phyloP scores from a whole-genome alignment of 2,329 filamentous ascomycete species.

The Cucurbitaria berberidis region DNA sequence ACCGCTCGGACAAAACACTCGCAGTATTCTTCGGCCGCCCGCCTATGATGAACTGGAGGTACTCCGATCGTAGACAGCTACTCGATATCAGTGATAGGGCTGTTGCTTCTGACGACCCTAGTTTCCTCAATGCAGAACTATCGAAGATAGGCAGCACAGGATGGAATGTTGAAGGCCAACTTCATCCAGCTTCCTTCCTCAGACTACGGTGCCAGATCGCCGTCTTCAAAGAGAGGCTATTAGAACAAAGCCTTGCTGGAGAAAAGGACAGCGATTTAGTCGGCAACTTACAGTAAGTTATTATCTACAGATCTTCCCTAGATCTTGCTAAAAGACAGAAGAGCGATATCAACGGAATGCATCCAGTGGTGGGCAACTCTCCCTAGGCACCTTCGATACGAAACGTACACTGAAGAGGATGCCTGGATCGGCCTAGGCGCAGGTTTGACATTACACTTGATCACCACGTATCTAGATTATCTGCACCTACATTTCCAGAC shows the following conservation, averaged over 20 bases:
- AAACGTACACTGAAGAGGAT: constrained; percentile 41
- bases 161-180: constrained; percentile 40
- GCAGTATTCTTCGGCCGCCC: constrained; percentile 46
- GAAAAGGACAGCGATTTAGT: constrained; percentile 37
- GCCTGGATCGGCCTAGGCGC: constrained; percentile 38
- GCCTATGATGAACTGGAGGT: constrained; percentile 43
- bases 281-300: constrained; percentile 38
- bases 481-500: constrained; percentile 44
- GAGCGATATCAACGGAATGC: constrained; percentile 36
- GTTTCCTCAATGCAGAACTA: constrained; percentile 31
- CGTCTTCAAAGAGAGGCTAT: constrained; percentile 39
- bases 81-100: constrained; percentile 42
- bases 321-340: constrained; percentile 14
- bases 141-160: constrained; percentile 37
- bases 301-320: too few relatives aligned
- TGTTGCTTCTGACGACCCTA: constrained; percentile 30
- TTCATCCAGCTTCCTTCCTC: constrained; percentile 36
- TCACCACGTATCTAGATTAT: constrained; percentile 43
- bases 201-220: constrained; percentile 35
- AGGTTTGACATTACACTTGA: constrained; percentile 32
- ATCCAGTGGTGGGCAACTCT: constrained; percentile 36
- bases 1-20: constrained; percentile 42
- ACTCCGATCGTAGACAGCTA: constrained; percentile 39
- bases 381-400: constrained; percentile 42
- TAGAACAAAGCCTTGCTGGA: constrained; percentile 43